Base-by-base conservation (phyloP, 345 rosid genomes). In the Cardamine resedifolia region DNA sequence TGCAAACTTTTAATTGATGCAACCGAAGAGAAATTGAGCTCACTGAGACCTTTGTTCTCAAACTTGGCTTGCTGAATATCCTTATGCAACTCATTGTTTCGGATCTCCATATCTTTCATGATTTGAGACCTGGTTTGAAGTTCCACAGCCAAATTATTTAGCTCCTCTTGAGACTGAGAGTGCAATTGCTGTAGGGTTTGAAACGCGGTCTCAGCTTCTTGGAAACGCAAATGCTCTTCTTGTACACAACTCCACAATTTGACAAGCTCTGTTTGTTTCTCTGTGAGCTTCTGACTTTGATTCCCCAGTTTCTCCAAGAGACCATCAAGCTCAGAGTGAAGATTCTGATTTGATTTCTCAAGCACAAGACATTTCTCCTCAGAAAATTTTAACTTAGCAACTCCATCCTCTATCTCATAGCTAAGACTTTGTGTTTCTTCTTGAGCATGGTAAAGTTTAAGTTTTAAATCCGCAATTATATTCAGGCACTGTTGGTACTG, bases 131-230 rank as follows among this genome's bases (percentile, higher is more conserved):
- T 82, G 52, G 75, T 83, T 77, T 84, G 88, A 62, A 91, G 85
- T 77, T 87, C 96, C 14, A 58, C 75, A 58, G 84, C 86, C 71
- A 91, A 81, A 75, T 87, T 80, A 64, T 87, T 88, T 55, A 95
- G 85, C 78, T 95, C 99, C 68, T 88, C 97, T 80, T 87, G 97
- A 75, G 99, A 91, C 63, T 89, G 96, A 75, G 93, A 83, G 76
- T 91, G 97, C 78, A 95, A 78, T 65, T 88, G 90, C 74, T 88
- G 96, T 80, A 95, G 75, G 47, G 97, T 88, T 80, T 95, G 99
- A 79, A 95, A 95, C 51, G 97, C 99, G 24, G 96, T 95, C 77
- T 95, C 99, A 27, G 97, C 96, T 84, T 95, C 97, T 69, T 87
- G 44, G 41, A 91, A 95, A 58, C 90, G 83, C 81, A 86, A 72